Conservation (phyloP, 805 yeast species). For the Candida germanica region DNA sequence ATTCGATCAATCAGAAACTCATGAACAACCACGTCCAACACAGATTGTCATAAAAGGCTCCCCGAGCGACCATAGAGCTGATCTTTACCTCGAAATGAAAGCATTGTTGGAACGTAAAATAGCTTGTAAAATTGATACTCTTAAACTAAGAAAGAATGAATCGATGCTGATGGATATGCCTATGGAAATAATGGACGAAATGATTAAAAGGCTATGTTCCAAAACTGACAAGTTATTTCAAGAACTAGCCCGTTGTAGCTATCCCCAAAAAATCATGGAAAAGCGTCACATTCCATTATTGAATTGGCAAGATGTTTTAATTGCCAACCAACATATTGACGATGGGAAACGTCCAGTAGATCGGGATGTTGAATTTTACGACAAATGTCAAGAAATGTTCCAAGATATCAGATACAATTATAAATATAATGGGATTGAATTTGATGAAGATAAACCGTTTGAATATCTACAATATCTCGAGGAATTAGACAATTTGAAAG, state of each 20-base stretch:
- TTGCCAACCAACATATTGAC: slow-evolving; percentile 16
- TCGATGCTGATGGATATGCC: slow-evolving; percentile 5
- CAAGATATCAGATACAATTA: slow-evolving; percentile 23
- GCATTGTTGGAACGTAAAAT: slow-evolving; percentile 10
- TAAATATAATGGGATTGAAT: slow-evolving; percentile 21
- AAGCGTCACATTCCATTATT: slow-evolving; percentile 11
- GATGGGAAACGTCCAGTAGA: neutral
- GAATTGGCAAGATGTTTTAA: slow-evolving; percentile 30
- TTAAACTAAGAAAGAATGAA: slow-evolving; percentile 3
- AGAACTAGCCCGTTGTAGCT: slow-evolving; percentile 4
- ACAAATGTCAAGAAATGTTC: slow-evolving; percentile 25
- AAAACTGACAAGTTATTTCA: slow-evolving; percentile 6
- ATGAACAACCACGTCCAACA: slow-evolving; percentile 1
- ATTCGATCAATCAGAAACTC: slow-evolving; percentile 2
- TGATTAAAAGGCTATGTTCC: slow-evolving; percentile 7
- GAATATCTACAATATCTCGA: slow-evolving; percentile 9
- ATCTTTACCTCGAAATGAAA: slow-evolving; percentile 12
- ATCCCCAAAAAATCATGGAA: slow-evolving; percentile 8
- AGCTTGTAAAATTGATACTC: slow-evolving; percentile 1
- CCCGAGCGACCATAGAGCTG: slow-evolving; percentile 8
- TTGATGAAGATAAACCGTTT: slow-evolving; percentile 9
- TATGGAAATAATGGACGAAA: slow-evolving; percentile 1
- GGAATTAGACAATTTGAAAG: neutral
- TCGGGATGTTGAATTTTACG: slow-evolving; percentile 12
- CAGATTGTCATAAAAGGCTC: slow-evolving; percentile 5